Conservation (phyloP, 176 grass and related monocot genomes). For the Ensete glaucum region DNA sequence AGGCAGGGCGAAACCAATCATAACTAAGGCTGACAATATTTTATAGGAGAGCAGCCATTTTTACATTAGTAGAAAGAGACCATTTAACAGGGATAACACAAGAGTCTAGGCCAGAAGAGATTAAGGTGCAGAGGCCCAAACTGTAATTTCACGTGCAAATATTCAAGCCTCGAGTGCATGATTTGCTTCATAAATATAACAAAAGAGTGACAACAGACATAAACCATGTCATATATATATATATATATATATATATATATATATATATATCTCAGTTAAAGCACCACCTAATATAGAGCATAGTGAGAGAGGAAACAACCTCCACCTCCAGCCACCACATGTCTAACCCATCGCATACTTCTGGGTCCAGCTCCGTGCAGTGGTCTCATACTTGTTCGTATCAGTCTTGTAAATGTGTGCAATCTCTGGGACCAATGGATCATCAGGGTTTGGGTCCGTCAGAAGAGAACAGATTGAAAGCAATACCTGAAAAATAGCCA, state of each 20-base stretch:
- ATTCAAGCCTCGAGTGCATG: neutral
- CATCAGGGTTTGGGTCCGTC: constrained; percentile 8
- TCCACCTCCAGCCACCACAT: neutral
- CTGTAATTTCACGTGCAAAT: too few species aligned
- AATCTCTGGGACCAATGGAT: constrained; percentile 6
- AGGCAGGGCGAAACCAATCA: too few species aligned
- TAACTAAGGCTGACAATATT: too few species aligned
- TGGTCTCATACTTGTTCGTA: constrained; percentile 1
- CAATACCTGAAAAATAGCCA: neutral
- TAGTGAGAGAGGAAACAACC: neutral
- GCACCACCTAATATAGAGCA: neutral
- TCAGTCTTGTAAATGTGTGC: constrained; percentile 11
- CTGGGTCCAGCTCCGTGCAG: constrained; percentile 12
- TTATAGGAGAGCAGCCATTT: too few species aligned
- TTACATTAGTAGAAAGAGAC: too few species aligned
- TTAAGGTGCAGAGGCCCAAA: too few species aligned
- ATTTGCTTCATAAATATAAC: neutral
- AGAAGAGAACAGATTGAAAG: constrained; percentile 6
- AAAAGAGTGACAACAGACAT: neutral
- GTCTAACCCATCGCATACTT: constrained; percentile 9
- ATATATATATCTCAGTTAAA: neutral
- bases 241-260: neutral
- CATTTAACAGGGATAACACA: too few species aligned
- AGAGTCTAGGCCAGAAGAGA: too few species aligned
- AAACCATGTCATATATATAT: neutral